These are phyloP conservation scores for Lactarius sanguifluus DNA, from an alignment of 768 basidiomycete genomes.

Conservation along the genomic window DNA sequence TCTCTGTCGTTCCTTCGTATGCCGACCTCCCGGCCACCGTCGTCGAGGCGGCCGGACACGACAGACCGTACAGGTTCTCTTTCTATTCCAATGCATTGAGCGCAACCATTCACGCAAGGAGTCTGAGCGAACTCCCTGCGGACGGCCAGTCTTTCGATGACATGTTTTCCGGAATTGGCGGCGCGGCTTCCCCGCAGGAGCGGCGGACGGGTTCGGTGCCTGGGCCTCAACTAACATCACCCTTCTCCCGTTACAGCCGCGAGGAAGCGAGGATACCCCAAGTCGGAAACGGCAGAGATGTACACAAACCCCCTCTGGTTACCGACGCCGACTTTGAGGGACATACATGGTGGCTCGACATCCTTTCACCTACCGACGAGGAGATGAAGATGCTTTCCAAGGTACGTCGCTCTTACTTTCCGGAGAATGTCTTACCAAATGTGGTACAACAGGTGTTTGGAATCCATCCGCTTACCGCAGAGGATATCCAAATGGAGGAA, in stretches of 20 bases:
- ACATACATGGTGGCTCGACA: conserved; percentile 97
- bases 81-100: conserved; percentile 94
- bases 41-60: conserved; percentile 45
- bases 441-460: conserved; percentile 72
- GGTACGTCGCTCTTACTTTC: conserved; percentile 43
- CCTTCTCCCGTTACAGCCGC: background rate
- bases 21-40: conserved; percentile 38
- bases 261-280: conserved; percentile 5
- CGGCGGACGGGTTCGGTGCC: conserved; percentile 13
- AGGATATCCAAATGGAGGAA: conserved; percentile 99
- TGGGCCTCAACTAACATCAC: conserved; percentile 9
- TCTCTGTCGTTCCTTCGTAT: conserved; percentile 43
- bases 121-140: conserved; percentile 87
- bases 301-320: conserved; percentile 12
- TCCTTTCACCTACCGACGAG: conserved; percentile 91
- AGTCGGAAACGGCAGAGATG: conserved; percentile 6
- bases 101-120: conserved; percentile 93
- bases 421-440: background rate
- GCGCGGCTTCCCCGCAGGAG: background rate
- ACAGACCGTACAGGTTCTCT: conserved; percentile 94
- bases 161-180: conserved; percentile 62
- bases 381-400: conserved; percentile 98
- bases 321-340: conserved; percentile 43
- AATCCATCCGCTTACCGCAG: conserved; percentile 97
- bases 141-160: conserved; percentile 94